phyloP scores from a whole-genome alignment of 768 basidiomycete species.

The Lyophyllum semitale region DNA sequence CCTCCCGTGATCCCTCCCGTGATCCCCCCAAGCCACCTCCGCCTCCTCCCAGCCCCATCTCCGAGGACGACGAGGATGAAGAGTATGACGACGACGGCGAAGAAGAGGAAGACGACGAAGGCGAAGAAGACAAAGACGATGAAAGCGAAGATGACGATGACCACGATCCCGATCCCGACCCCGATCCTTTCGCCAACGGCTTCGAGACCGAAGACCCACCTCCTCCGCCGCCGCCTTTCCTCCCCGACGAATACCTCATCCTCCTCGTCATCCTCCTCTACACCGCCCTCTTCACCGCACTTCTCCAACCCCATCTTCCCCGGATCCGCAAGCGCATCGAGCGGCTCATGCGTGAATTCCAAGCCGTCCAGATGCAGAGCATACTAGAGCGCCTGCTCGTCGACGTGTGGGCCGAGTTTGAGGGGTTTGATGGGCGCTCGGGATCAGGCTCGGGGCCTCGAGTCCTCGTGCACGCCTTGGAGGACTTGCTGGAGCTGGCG shows the following conservation, averaged over 20 bases:
- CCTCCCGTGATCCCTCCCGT: not conserved
- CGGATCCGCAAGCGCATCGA: too few species aligned
- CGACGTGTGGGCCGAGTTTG: too few species aligned
- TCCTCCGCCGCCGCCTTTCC: not conserved
- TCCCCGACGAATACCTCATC: not conserved
- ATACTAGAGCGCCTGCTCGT: too few species aligned
- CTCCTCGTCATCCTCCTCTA: not conserved
- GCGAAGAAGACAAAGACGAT: too few species aligned
- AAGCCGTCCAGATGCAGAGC: too few species aligned
- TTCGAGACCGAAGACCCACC: not conserved
- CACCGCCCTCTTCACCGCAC: not conserved
- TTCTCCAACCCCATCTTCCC: not conserved
- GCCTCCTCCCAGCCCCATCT: not conserved
- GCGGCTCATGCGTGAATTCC: too few species aligned
- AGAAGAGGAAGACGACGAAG: not conserved
- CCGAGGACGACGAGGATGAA: not conserved
- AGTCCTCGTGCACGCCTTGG: too few species aligned
- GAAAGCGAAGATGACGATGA: not conserved
- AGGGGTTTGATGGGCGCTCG: too few species aligned
- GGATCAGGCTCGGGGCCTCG: too few species aligned
- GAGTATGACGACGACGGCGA: not conserved
- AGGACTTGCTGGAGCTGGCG: too few species aligned
- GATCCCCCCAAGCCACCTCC: not conserved
- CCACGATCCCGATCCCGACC: not conserved
- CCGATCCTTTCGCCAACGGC: not conserved